Evolutionary conservation across 305 asterid genomes (phyloP).

Genomic region (Solanum chacoense): DNA sequence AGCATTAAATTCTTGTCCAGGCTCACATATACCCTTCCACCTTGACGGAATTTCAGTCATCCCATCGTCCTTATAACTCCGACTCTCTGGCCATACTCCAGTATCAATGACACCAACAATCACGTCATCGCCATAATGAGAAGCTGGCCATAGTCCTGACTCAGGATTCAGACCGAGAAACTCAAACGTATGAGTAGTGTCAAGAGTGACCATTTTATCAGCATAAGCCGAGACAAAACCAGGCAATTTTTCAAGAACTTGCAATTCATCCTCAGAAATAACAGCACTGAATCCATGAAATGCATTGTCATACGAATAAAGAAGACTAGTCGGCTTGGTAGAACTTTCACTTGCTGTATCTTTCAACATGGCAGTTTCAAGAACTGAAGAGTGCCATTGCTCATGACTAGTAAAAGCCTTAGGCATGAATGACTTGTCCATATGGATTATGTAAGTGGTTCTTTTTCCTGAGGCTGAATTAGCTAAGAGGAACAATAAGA

Average conservation of each 20-base stretch:
- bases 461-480: background rate
- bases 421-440: background rate
- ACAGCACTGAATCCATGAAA: background rate
- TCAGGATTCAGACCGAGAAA: background rate
- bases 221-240: background rate
- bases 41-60: background rate
- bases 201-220: background rate
- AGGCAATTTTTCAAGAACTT: background rate
- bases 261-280: background rate
- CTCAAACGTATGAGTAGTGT: background rate
- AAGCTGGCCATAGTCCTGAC: background rate
- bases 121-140: background rate
- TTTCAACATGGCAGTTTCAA: background rate
- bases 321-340: background rate
- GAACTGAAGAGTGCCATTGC: background rate
- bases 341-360: background rate
- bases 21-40: background rate
- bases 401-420: background rate
- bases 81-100: background rate
- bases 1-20: background rate
- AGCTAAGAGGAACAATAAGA: background rate
- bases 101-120: background rate
- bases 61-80: background rate
- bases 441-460: background rate
- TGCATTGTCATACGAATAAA: background rate